A percentile compares a stretch with the other conserved stretches of the same genome.
Evolutionary conservation across 129 eudicot species (phyloP).

Genomic region (Heracleum sosnowskyi): DNA sequence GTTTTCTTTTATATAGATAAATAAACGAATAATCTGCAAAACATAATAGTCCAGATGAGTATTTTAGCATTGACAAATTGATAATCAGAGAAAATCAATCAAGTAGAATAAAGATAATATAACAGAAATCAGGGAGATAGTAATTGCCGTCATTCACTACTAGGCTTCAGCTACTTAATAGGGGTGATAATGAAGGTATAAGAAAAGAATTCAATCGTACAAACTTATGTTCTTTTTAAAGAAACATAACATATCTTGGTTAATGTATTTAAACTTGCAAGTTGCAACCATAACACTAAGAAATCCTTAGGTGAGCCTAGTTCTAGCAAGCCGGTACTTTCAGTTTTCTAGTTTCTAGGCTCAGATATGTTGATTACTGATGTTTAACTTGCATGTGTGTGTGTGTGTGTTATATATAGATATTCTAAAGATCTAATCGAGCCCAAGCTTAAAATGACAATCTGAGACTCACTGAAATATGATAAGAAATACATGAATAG

Average conservation of each 20-base stretch:
- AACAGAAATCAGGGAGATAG: background rate
- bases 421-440: background rate
- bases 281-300: background rate
- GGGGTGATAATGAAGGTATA: background rate
- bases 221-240: background rate
- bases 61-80: conserved; percentile 6
- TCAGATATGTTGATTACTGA: background rate
- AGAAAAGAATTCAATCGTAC: background rate
- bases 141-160: background rate
- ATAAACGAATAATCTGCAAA: conserved; percentile 80
- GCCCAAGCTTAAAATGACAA: background rate
- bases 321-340: background rate
- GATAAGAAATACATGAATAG: background rate
- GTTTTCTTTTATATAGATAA: conserved; percentile 62
- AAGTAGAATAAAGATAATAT: background rate
- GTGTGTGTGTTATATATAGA: background rate
- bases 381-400: no score
- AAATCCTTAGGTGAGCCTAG: background rate
- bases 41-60: conserved; percentile 14
- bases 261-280: background rate
- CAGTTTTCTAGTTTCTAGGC: background rate
- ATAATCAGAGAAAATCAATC: background rate
- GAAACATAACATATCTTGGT: background rate
- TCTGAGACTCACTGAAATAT: background rate
- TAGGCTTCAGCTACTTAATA: background rate